Evolutionary conservation across 306 rosid species (phyloP).

Genomic region (Oemleria cerasiformis): DNA sequence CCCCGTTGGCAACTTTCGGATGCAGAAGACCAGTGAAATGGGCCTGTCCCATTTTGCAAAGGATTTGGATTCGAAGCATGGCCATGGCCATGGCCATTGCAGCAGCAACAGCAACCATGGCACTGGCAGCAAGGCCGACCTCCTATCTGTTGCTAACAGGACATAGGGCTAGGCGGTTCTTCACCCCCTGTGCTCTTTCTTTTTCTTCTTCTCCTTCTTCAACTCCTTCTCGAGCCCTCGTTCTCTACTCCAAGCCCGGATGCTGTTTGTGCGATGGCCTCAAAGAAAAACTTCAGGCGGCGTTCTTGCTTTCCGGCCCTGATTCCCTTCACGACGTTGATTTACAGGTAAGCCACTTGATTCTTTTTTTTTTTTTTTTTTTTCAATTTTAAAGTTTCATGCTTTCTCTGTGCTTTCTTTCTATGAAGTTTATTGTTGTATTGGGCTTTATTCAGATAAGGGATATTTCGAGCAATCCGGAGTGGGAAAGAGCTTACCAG

Average conservation of each 20-base stretch:
- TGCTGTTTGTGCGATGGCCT: constrained; percentile 99
- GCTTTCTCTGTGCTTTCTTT: background rate
- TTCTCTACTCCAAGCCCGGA: constrained; percentile 88
- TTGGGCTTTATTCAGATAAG: constrained; percentile 50
- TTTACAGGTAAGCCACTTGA: constrained; percentile 36
- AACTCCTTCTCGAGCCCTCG: constrained; percentile 45
- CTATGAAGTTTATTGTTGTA: background rate
- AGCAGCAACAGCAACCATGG: constrained; percentile 33
- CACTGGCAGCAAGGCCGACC: constrained; percentile 48
- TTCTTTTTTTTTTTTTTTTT: background rate
- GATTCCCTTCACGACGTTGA: constrained; percentile 68
- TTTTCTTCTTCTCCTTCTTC: constrained; percentile 40
- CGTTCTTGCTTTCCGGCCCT: constrained; percentile 58
- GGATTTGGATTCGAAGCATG: background rate
- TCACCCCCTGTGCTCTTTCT: constrained; percentile 37
- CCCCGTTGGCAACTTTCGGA: too few species aligned
- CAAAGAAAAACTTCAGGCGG: constrained; percentile 89
- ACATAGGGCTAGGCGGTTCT: constrained; percentile 31
- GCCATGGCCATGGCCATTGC: background rate
- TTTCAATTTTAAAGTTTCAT: background rate
- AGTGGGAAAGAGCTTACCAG: constrained; percentile 84
- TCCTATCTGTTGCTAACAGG: constrained; percentile 24
- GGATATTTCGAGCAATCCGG: constrained; percentile 77
- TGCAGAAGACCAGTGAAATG: background rate
- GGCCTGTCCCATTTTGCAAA: constrained; percentile 2